Percentiles rank a stretch among this genome's conserved stretches.
Conservation (phyloP, 139 green algal genomes). For the Chlamydomonas applanata region DNA sequence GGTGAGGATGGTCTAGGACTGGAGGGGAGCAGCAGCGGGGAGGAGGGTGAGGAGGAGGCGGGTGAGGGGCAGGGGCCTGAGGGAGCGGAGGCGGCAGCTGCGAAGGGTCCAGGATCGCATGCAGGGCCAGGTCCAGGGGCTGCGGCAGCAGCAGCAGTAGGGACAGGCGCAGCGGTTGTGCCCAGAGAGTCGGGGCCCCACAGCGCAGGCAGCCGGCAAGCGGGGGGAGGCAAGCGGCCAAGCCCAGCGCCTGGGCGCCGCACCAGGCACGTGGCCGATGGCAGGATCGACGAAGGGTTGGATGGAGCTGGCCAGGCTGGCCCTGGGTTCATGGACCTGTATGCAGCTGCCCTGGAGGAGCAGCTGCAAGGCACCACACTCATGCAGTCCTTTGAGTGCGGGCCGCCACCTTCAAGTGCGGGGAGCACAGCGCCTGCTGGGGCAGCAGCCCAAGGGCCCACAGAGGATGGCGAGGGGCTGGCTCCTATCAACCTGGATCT, state of each 20-base stretch:
- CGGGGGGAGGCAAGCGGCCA: too few species aligned
- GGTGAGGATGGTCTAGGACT: slow-evolving; percentile 7
- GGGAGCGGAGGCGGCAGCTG: not conserved
- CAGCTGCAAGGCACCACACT: slow-evolving; percentile 20
- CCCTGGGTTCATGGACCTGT: slow-evolving; percentile 7
- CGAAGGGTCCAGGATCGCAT: too few species aligned
- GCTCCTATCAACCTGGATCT: slow-evolving; percentile 42
- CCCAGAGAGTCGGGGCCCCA: too few species aligned
- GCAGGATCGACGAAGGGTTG: too few species aligned
- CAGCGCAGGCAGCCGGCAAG: too few species aligned
- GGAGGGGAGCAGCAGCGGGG: not conserved
- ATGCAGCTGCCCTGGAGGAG: slow-evolving; percentile 3
- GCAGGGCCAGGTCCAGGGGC: not conserved
- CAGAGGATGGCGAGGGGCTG: not conserved
- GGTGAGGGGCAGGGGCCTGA: too few species aligned
- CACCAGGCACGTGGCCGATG: too few species aligned
- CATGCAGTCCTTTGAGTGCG: slow-evolving; percentile 9
- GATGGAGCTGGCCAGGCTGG: not conserved
- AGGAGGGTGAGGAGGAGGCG: not conserved
- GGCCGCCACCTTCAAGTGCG: not conserved
- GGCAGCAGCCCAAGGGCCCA: not conserved
- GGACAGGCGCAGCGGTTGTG: too few species aligned
- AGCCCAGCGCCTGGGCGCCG: too few species aligned
- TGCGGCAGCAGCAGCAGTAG: not conserved
- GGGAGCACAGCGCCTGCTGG: not conserved